Percentiles rank a stretch among this genome's conserved stretches.
These are phyloP conservation scores for Aspergillus mulundensis DNA, from an alignment of 495 filamentous ascomycete genomes.

Conservation along the genomic window DNA sequence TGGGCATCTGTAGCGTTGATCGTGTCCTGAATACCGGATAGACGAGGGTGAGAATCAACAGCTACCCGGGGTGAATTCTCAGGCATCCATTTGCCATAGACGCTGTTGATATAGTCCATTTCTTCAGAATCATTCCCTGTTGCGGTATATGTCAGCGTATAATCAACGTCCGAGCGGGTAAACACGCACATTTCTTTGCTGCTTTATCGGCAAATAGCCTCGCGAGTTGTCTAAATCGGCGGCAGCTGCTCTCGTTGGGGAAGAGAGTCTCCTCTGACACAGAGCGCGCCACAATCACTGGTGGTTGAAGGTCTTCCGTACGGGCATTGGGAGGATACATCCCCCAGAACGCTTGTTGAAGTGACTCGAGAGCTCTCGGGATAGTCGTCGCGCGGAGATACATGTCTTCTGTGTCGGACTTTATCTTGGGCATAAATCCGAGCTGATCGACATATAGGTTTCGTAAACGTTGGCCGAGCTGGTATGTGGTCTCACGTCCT, in stretches of 20 bases:
- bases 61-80: conserved; percentile 60
- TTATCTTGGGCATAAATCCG: conserved; percentile 69
- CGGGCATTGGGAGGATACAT: conserved; percentile 77
- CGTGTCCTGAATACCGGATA: conserved; percentile 91
- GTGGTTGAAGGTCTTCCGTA: conserved; percentile 58
- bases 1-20: conserved; percentile 87
- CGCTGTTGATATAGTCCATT: conserved; percentile 75
- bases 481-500: conserved; percentile 78
- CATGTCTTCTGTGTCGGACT: conserved; percentile 62
- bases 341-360: conserved; percentile 86
- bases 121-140: conserved; percentile 71
- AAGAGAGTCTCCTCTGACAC: conserved; percentile 84
- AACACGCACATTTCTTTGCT: conserved; percentile 60
- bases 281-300: conserved; percentile 69
- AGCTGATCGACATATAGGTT: conserved; percentile 87
- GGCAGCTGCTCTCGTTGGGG: conserved; percentile 84
- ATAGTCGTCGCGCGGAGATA: conserved; percentile 86
- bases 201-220: conserved; percentile 77
- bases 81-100: conserved; percentile 82
- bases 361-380: conserved; percentile 76
- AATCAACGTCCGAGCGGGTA: neutral
- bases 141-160: neutral
- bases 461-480: conserved; percentile 73
- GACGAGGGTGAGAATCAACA: conserved; percentile 77
- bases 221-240: conserved; percentile 74